Evolutionary conservation across 192 early-diverging fungal species (phyloP).

Genomic region (Coemansia sp.): DNA sequence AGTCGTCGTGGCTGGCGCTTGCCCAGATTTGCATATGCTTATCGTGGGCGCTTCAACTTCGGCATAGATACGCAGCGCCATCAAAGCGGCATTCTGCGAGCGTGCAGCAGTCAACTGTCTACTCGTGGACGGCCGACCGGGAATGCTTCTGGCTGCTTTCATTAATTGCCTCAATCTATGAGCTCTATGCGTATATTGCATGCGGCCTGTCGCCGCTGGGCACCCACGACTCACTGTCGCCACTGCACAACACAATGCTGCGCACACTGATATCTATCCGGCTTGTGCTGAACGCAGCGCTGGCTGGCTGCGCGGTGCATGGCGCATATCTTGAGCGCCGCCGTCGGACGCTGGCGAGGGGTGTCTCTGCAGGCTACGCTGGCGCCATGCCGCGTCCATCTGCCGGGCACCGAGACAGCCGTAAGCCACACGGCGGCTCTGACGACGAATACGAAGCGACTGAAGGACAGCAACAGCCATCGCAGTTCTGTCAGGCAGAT

Average conservation of each 20-base stretch:
- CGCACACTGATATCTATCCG: conserved; percentile 45
- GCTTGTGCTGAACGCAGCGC: conserved; percentile 20
- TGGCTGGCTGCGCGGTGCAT: conserved; percentile 25
- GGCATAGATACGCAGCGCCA: conserved; percentile 11
- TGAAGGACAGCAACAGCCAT: not conserved
- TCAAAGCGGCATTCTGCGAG: conserved; percentile 1
- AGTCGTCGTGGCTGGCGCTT: conserved; percentile 30
- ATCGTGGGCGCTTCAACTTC: conserved; percentile 35
- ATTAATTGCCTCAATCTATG: conserved; percentile 28
- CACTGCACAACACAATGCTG: conserved; percentile 39
- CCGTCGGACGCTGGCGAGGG: conserved; percentile 1
- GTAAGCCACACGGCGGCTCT: not conserved
- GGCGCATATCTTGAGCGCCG: conserved; percentile 8
- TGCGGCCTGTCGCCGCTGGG: conserved; percentile 13
- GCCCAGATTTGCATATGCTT: conserved; percentile 36
- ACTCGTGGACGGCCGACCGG: conserved; percentile 19
- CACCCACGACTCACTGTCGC: conserved; percentile 3
- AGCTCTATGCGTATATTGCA: conserved; percentile 45
- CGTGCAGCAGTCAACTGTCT: conserved; percentile 9
- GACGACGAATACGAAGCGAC: not conserved
- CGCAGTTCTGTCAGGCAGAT: not conserved
- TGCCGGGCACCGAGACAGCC: not conserved
- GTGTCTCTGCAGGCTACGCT: conserved; percentile 1
- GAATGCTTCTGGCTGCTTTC: conserved; percentile 48
- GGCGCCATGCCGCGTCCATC: not conserved